Evolutionary conservation across 1,284 basidiomycete species (phyloP), one percentile per base, ranked within the genome.

Genomic region (Boletus hoseneyae): DNA sequence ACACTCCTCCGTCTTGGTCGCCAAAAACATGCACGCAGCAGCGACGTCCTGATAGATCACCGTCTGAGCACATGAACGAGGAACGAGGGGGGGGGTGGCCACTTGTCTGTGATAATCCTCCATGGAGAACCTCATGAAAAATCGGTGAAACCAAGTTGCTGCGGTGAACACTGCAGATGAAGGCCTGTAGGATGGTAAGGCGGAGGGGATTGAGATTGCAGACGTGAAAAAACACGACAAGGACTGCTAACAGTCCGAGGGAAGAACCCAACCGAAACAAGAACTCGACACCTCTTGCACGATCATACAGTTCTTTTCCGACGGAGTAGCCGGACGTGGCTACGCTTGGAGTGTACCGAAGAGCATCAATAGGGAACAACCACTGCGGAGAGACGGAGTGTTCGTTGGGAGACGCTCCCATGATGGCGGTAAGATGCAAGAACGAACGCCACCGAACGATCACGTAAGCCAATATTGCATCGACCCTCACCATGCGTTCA

Each of bases 91-190:
- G 30, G 42, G 37, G 23, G 39, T 42, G 44, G 29, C 56, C 62
- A 87, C 87, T 73, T 89, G 87, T 56, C 86, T 81, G 64, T 86
- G 80, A 66, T 90, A 88, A 61, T 92, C 85, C 60, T 86, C 80
- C 76, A 93, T 78, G n/a, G 92, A 84, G 62, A 83, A 85, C 47
- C 94, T 81, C 92, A 97, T 94, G 71, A 90, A 97, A 71, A 97
- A 97, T 12, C 94, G 82, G 69, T 97, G 94, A 55, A 96, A 88
- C 79, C 92, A 92, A 4, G 87, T 90, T 25, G 91, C 87, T 15
- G 91, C 92, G 25, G 88, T 88, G 54, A 85, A 87, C 72, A 93
- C 78, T 9, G 87, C 86, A 19, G 87, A 83, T 19, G 83, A 80
- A 29, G 87, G 85, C 47, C 89, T 92, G 63, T 52, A 48, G 16